These are phyloP conservation scores for Coniochaeta prunicola DNA, from an alignment of 2,329 filamentous ascomycete genomes.

Conservation along the genomic window DNA sequence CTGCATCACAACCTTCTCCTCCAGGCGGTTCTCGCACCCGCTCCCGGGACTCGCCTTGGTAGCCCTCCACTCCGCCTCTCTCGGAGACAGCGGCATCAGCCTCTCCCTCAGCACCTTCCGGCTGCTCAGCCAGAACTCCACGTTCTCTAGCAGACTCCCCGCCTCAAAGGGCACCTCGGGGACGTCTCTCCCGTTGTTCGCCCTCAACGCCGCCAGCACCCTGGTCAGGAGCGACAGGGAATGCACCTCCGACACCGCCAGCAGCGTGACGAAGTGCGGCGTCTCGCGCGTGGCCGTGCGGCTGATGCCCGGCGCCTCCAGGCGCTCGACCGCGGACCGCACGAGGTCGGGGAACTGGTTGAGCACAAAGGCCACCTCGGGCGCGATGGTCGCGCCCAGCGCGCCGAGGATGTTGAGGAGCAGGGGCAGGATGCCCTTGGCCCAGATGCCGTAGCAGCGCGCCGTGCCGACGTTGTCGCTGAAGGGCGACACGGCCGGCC, in stretches of 20 bases:
- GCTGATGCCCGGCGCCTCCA: slow-evolving; percentile 55
- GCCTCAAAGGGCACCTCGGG: slow-evolving; percentile 70
- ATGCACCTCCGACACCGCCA: slow-evolving; percentile 70
- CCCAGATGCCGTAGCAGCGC: slow-evolving; percentile 85
- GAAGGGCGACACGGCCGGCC: slow-evolving; percentile 66
- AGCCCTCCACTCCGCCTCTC: slow-evolving; percentile 58
- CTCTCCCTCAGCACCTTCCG: slow-evolving; percentile 63
- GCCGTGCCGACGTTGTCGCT: slow-evolving; percentile 60
- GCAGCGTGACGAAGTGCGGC: slow-evolving; percentile 63
- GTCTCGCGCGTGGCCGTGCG: slow-evolving; percentile 41
- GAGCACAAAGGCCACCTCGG: slow-evolving; percentile 79
- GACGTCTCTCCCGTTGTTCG: slow-evolving; percentile 63
- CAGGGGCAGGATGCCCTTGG: slow-evolving; percentile 77
- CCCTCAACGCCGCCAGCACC: slow-evolving; percentile 61
- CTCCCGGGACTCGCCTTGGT: slow-evolving; percentile 31
- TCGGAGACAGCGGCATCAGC: slow-evolving; percentile 64
- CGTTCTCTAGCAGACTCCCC: slow-evolving; percentile 65
- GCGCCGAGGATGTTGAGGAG: slow-evolving; percentile 81
- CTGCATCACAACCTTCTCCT: slow-evolving; percentile 68
- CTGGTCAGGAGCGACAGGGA: slow-evolving; percentile 68
- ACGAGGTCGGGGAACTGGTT: slow-evolving; percentile 84
- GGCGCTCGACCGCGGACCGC: slow-evolving; percentile 59
- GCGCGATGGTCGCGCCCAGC: slow-evolving; percentile 72
- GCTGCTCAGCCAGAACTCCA: slow-evolving; percentile 72
- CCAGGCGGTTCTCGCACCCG: slow-evolving; percentile 57